Evolutionary conservation across 1,284 basidiomycete genomes (phyloP).

Genomic region (Clitocybe nebularis): DNA sequence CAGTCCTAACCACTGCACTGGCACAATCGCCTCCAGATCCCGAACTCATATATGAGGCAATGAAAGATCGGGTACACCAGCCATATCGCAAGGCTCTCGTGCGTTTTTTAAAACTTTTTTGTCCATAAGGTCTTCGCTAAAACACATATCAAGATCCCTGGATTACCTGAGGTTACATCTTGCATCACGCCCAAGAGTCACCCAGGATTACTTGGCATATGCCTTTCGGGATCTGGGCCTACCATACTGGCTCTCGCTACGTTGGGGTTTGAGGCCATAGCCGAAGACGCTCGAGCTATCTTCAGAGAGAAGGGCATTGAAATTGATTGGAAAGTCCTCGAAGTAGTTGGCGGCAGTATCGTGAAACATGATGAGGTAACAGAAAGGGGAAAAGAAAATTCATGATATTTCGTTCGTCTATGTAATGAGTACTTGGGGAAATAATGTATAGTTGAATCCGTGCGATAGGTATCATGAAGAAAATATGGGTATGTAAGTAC

Average conservation of each 20-base stretch:
- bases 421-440: conserved; percentile 4
- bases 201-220: conserved; percentile 94
- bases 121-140: background rate
- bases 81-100: conserved; percentile 90
- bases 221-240: conserved; percentile 96
- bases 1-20: conserved; percentile 96
- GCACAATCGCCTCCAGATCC: conserved; percentile 89
- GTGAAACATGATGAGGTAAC: conserved; percentile 20
- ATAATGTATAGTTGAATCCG: conserved; percentile 7
- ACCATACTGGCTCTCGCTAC: conserved; percentile 98
- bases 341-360: conserved; percentile 57
- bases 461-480: conserved; percentile 13
- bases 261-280: conserved; percentile 77
- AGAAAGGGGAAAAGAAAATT: conserved; percentile 1
- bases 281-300: conserved; percentile 72
- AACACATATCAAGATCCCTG: conserved; percentile 72
- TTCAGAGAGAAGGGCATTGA: conserved; percentile 73
- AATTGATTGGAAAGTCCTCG: conserved; percentile 78
- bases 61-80: conserved; percentile 98
- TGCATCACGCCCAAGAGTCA: conserved; percentile 86
- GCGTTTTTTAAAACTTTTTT: conserved; percentile 23
- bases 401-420: conserved; percentile 4
- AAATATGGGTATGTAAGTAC: conserved; percentile 7
- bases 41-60: conserved; percentile 95
- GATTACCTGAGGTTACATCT: conserved; percentile 86